Percentiles rank a stretch among this genome's conserved stretches.
Evolutionary conservation across 352 stramenopile genomes (phyloP).

Genomic region (Poterioochromonas sp.): DNA sequence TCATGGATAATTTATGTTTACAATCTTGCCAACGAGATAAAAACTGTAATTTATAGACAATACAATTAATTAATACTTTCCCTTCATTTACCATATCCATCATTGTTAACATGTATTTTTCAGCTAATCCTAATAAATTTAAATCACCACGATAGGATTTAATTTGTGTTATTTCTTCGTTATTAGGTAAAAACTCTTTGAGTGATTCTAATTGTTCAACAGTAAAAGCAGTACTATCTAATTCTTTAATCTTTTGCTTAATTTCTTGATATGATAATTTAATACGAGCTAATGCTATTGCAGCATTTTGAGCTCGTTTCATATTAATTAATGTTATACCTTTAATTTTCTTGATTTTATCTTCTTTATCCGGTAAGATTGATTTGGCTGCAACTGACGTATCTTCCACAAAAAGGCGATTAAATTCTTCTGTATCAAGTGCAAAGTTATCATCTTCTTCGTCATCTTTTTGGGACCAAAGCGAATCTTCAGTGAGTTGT

Average conservation of each 20-base stretch:
- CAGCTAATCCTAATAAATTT: slow-evolving; percentile 50
- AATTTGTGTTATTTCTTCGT: slow-evolving; percentile 74
- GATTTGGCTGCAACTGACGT: neutral
- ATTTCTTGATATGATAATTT: slow-evolving; percentile 81
- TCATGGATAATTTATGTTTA: slow-evolving; percentile 1
- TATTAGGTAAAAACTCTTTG: slow-evolving; percentile 81
- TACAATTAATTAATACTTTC: neutral
- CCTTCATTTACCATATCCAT: neutral
- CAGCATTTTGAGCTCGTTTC: slow-evolving; percentile 93
- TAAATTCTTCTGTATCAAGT: slow-evolving; percentile 1
- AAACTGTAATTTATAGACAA: neutral
- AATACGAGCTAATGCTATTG: slow-evolving; percentile 85
- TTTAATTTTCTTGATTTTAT: neutral
- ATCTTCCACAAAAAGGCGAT: neutral
- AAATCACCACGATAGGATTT: slow-evolving; percentile 62
- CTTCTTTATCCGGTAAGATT: neutral
- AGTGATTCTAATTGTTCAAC: slow-evolving; percentile 48
- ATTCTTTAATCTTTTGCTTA: slow-evolving; percentile 52
- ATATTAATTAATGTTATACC: slow-evolving; percentile 58
- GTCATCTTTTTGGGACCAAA: neutral
- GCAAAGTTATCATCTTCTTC: neutral
- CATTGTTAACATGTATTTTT: slow-evolving; percentile 15
- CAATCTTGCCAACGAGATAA: neutral
- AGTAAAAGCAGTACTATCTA: neutral
- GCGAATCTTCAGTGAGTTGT: neutral